These are phyloP conservation scores for Porodaedalea pini DNA, from an alignment of 1,284 basidiomycete species.

Conservation along the genomic window DNA sequence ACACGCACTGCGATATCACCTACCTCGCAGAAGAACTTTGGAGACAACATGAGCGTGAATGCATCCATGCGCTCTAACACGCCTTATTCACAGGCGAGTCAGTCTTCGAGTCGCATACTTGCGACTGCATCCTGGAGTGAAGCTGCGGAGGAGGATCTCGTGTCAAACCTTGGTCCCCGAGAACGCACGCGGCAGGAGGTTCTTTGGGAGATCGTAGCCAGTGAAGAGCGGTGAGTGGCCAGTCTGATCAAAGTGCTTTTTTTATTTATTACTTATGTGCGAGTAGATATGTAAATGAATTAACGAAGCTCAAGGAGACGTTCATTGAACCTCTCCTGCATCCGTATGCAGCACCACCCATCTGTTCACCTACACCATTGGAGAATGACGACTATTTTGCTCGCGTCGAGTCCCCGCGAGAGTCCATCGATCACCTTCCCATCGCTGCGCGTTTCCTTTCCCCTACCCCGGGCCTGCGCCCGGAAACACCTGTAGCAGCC, in stretches of 20 bases:
- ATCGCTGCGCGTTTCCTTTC: slow-evolving; percentile 92
- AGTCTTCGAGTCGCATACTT: slow-evolving; percentile 63
- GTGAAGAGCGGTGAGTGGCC: slow-evolving; percentile 81
- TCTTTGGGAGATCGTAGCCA: slow-evolving; percentile 95
- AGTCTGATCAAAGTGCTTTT: slow-evolving; percentile 12
- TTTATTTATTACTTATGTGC: slow-evolving; percentile 21
- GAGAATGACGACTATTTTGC: slow-evolving; percentile 61
- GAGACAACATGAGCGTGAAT: slow-evolving; percentile 51
- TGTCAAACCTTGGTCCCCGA: slow-evolving; percentile 86
- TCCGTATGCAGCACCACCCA: slow-evolving; percentile 60
- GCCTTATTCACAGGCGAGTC: slow-evolving; percentile 73
- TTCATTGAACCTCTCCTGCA: slow-evolving; percentile 91
- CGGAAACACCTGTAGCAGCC: slow-evolving; percentile 40
- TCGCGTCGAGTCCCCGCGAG: slow-evolving; percentile 56
- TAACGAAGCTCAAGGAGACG: slow-evolving; percentile 87
- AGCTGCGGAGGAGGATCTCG: slow-evolving; percentile 91
- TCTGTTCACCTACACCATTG: slow-evolving; percentile 52
- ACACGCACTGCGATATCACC: slow-evolving; percentile 61
- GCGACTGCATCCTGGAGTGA: slow-evolving; percentile 92
- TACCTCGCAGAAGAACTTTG: slow-evolving; percentile 45
- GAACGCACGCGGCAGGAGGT: slow-evolving; percentile 97
- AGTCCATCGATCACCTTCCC: slow-evolving; percentile 76
- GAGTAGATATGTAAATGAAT: slow-evolving; percentile 86
- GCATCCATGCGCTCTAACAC: slow-evolving; percentile 71
- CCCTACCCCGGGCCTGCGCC: slow-evolving; percentile 55